Conservation (phyloP, 2,329 filamentous ascomycete genomes). For the Xylariaceae sp. region DNA sequence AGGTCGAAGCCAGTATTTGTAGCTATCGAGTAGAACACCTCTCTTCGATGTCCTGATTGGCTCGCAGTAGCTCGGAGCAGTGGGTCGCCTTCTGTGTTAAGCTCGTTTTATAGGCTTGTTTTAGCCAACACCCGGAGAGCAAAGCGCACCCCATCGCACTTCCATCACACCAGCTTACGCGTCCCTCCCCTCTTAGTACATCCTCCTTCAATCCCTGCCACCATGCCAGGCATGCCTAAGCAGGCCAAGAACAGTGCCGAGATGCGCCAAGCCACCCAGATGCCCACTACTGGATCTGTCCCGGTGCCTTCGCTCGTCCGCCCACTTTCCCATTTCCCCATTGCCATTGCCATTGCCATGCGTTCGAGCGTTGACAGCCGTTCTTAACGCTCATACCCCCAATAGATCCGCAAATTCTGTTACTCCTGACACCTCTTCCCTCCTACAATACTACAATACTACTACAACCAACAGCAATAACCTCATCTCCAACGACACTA, state of each 20-base stretch:
- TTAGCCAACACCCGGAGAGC: no score
- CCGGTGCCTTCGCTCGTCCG: constrained; percentile 17
- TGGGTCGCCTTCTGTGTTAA: no score
- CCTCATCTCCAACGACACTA: background rate
- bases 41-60: background rate
- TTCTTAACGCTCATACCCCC: background rate
- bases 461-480: background rate
- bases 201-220: constrained; percentile 33
- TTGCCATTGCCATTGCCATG: no score
- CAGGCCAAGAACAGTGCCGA: constrained; percentile 3
- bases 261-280: constrained; percentile 32
- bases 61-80: no score
- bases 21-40: constrained; percentile 10
- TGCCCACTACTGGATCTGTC: constrained; percentile 1
- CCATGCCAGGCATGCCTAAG: constrained; percentile 27
- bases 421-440: background rate
- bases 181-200: constrained; percentile 43
- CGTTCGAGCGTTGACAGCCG: no score
- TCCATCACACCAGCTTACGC: constrained; percentile 45
- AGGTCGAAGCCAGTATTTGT: background rate
- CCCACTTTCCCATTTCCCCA: no score
- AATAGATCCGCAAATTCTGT: background rate
- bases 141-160: constrained; percentile 20
- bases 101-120: no score
- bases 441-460: background rate